Evolutionary conservation across 2,329 filamentous ascomycete genomes (phyloP), one percentile per base, ranked within the genome.

Genomic region (Lasiodiplodia gonubiensis): DNA sequence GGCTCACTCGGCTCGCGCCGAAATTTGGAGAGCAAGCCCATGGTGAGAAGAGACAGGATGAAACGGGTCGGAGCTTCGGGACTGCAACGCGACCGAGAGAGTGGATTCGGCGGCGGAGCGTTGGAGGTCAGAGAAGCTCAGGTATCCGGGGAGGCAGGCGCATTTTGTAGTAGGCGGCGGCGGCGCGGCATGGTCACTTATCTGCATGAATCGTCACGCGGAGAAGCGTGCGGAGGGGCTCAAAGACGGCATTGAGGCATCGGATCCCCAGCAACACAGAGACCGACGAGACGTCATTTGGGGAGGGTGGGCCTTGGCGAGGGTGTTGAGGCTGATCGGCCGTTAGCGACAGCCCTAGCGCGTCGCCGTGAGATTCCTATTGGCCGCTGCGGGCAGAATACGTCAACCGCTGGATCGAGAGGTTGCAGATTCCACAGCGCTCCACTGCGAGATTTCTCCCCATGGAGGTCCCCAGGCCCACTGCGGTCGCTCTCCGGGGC

Each of bases 371-470:
- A 6, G 8, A 7, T 54, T 64, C 59, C 59, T 16, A 64, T 64
- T 64, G 61, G 61, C 61, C 6, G 23, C 21, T 21, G 12, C 16
- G 3, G 54, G 39, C 39, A 2, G 11, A 27, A 21, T 64, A 54
- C 61, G 61, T 64, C 61, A 64, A 64, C 33, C 48, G 37, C 37
- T 64, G 33, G 25, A 14, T 30, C 37, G n/a, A 64, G 61, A 64
- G 21, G 51, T 42, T 37, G 48, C 61, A 53, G 21, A 21, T 46
- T 27, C 49, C 49, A 49, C 61, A 21, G 61, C 33, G 27, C 49
- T 64, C 61, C 61, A 64, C 61, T 63, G 46, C 61, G n/a, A 64
- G 12, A 53, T 49, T 64, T 51, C 42, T 46, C 61, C 61, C 61
- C 61, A 54, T 35, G 61, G 61, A 54, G 61, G 51, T 54, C 61